Evolutionary conservation across 164 flowering plant species (phyloP), one percentile per base, ranked within the genome.

Genomic region (Magnolia kwangsiensis): DNA sequence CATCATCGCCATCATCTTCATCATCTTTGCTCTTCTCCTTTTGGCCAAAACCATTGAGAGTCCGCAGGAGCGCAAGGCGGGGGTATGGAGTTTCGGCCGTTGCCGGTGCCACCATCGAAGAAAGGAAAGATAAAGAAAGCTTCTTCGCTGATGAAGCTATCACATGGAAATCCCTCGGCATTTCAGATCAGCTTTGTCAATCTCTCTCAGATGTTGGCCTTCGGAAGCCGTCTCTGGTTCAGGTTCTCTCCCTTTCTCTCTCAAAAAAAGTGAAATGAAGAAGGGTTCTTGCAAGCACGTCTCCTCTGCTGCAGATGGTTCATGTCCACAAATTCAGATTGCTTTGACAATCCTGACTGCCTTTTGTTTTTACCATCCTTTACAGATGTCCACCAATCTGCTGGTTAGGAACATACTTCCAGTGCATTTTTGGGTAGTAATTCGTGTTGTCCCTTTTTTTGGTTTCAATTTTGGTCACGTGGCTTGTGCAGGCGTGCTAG

Each of bases 101-200:
- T 68, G 21, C 23, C 49, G 7, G 45, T 14, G 71, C n/a, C 71
- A 14, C 63, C 16, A 6, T 64, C 10, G n/a, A 64, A n/a, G 21
- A n/a, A n/a, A n/a, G 67, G 24, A 29, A 37, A 31, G 71, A 68
- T 16, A 63, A 20, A 18, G 77, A 74, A 20, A 78, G 74, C 3
- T 92, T 92, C 76, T 88, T 84, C 29, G 92, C 94, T 0, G 92
- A 87, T 1, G 92, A 90, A 68, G 71, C 75, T 76, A 90, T 91
- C 66, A 83, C 94, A 1, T 95, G 98, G 98, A 74, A 76, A 31
- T 88, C 96, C 45, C 87, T 93, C 14, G 97, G 97, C 1, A 78
- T 95, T 11, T 90, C 97, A 1, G 89, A 88, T 19, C 80, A 67
- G 50, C 81, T 93, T 18, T 86, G 89, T 68, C 84, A 71, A 4